Conservation (phyloP, 1,284 basidiomycete genomes). For the Ustilago curta region DNA sequence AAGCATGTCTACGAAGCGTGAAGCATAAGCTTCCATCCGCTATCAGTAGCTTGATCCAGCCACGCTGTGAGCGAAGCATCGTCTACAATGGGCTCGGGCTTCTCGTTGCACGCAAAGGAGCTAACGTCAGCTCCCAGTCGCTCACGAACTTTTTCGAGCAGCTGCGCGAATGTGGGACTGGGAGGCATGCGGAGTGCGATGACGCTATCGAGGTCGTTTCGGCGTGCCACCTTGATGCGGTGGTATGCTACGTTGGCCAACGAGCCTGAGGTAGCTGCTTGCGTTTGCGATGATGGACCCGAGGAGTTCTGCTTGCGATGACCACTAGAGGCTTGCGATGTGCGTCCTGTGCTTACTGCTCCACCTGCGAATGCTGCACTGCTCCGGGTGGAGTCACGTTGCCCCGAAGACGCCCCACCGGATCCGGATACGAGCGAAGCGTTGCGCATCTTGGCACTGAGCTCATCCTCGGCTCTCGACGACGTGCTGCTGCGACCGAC, state of each 20-base stretch:
- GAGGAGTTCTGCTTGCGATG: slow-evolving; percentile 46
- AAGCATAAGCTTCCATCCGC: slow-evolving; percentile 86
- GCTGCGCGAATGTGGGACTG: slow-evolving; percentile 83
- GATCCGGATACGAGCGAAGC: slow-evolving; percentile 30
- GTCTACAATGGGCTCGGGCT: slow-evolving; percentile 76
- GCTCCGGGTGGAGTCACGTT: slow-evolving; percentile 36
- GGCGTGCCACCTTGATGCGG: slow-evolving; percentile 97
- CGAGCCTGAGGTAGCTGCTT: slow-evolving; percentile 39
- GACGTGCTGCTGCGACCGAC: slow-evolving; percentile 37
- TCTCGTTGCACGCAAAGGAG: slow-evolving; percentile 70
- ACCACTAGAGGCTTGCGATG: slow-evolving; percentile 46
- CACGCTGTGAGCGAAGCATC: slow-evolving; percentile 82
- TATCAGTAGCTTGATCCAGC: slow-evolving; percentile 74
- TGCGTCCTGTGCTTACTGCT: slow-evolving; percentile 27
- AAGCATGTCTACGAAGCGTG: slow-evolving; percentile 74
- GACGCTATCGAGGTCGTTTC: slow-evolving; percentile 84
- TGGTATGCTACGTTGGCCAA: slow-evolving; percentile 70
- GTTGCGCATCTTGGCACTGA: slow-evolving; percentile 37
- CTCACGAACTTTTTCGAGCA: slow-evolving; percentile 90
- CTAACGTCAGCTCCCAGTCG: slow-evolving; percentile 82
- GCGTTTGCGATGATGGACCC: slow-evolving; percentile 13
- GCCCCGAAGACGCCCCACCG: slow-evolving; percentile 19
- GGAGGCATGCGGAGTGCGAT: slow-evolving; percentile 98
- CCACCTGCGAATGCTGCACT: slow-evolving; percentile 27
- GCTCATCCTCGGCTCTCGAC: slow-evolving; percentile 35